A percentile compares a stretch with the other conserved stretches of the same genome.
phyloP scores from a whole-genome alignment of 2,329 filamentous ascomycete species.

The Aspergillus sp. region DNA sequence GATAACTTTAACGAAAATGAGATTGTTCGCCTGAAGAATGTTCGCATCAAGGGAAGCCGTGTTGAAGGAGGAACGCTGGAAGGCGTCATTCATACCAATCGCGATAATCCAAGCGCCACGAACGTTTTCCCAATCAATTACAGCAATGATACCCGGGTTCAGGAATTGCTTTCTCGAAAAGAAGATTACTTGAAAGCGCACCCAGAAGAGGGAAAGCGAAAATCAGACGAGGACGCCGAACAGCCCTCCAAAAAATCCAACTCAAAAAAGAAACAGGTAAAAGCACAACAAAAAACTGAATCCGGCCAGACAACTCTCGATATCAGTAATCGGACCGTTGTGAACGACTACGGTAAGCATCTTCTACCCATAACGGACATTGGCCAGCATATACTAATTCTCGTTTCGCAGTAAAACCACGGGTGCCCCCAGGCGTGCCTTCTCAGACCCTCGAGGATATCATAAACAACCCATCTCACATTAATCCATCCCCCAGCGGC shows the following conservation, averaged over 20 bases:
- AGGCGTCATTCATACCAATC: slow-evolving; percentile 68
- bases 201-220: slow-evolving; percentile 35
- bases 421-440: slow-evolving; percentile 43
- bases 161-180: slow-evolving; percentile 63
- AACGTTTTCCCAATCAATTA: slow-evolving; percentile 57
- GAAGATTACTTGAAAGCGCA: slow-evolving; percentile 59
- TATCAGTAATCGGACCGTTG: slow-evolving; percentile 26
- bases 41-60: slow-evolving; percentile 64
- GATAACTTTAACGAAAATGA: slow-evolving; percentile 57
- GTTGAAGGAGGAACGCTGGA: slow-evolving; percentile 61
- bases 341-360: slow-evolving; percentile 45
- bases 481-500: slow-evolving; percentile 47
- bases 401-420: slow-evolving; percentile 46
- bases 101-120: slow-evolving; percentile 51
- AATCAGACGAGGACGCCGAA: slow-evolving; percentile 21
- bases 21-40: slow-evolving; percentile 68
- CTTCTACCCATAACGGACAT: background rate
- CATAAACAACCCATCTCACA: slow-evolving; percentile 46
- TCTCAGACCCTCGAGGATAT: slow-evolving; percentile 49
- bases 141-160: slow-evolving; percentile 48
- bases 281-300: slow-evolving; percentile 30
- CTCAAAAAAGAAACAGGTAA: slow-evolving; percentile 30
- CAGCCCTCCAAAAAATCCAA: slow-evolving; percentile 34
- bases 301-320: slow-evolving; percentile 27
- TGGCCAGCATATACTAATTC: background rate